Evolutionary conservation across 164 flowering plant genomes (phyloP).

Genomic region (Akebia trifoliata): DNA sequence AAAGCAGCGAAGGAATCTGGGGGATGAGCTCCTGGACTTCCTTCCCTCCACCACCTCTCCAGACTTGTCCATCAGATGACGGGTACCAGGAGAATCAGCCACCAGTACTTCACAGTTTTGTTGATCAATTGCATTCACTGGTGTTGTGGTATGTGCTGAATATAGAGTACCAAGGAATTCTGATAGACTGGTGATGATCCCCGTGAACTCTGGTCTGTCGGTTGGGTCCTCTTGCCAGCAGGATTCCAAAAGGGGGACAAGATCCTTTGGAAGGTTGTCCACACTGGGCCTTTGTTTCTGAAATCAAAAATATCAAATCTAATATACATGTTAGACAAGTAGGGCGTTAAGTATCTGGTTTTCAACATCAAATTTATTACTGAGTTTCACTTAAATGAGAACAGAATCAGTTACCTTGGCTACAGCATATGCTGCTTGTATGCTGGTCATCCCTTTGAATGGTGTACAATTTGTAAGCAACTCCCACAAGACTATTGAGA

Average conservation of each 20-base stretch:
- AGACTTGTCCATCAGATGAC: slow-evolving; percentile 15
- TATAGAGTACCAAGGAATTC: slow-evolving; percentile 15
- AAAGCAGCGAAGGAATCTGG: slow-evolving; percentile 13
- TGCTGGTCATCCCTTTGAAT: slow-evolving; percentile 40
- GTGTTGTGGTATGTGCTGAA: slow-evolving; percentile 13
- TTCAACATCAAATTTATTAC: neutral
- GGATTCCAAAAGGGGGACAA: slow-evolving; percentile 40
- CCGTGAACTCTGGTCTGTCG: slow-evolving; percentile 49
- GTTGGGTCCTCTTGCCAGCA: slow-evolving; percentile 71
- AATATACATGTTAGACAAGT: neutral
- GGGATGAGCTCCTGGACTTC: slow-evolving; percentile 12
- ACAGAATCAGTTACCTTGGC: slow-evolving; percentile 25
- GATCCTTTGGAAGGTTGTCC: slow-evolving; percentile 41
- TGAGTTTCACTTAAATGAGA: neutral
- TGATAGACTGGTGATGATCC: slow-evolving; percentile 29
- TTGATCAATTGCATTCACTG: neutral
- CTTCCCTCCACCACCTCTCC: slow-evolving; percentile 9
- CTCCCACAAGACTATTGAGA: slow-evolving; percentile 67
- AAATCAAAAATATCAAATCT: neutral
- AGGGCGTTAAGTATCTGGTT: neutral
- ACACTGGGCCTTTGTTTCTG: slow-evolving; percentile 57
- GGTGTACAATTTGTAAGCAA: slow-evolving; percentile 52
- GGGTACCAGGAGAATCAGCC: slow-evolving; percentile 23
- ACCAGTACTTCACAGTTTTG: slow-evolving; percentile 3
- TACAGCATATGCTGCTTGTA: slow-evolving; percentile 57